phyloP scores from a whole-genome alignment of 306 rosid genomes.

The Abrus precatorius region DNA sequence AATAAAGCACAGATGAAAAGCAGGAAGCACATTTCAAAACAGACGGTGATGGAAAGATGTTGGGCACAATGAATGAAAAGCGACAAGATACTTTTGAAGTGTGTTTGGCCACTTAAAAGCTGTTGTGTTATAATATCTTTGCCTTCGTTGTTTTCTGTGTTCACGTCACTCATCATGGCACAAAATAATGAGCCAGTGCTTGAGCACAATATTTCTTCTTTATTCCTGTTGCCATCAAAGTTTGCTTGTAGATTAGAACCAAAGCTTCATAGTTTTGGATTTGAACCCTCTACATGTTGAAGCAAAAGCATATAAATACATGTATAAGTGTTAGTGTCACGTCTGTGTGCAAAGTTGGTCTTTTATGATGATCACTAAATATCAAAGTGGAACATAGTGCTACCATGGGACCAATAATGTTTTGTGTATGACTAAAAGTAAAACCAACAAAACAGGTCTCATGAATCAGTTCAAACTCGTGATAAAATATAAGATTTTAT shows the following conservation, averaged over 20 bases:
- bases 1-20: not conserved
- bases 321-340: conserved; percentile 5
- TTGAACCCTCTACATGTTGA: not conserved
- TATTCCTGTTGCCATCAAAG: not conserved
- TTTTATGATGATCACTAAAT: conserved; percentile 9
- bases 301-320: not conserved
- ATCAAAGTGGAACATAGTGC: not conserved
- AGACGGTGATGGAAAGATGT: not conserved
- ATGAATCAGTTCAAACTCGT: too few species aligned
- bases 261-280: not conserved
- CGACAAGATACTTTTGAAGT: not conserved
- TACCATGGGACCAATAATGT: too few species aligned
- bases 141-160: not conserved
- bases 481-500: too few species aligned
- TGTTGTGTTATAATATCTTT: not conserved
- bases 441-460: too few species aligned
- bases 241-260: not conserved
- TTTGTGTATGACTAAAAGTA: too few species aligned
- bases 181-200: conserved; percentile 6
- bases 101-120: not conserved
- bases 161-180: not conserved
- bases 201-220: not conserved
- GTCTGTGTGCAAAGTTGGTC: not conserved
- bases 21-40: not conserved
- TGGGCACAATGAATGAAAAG: not conserved